A percentile compares a stretch with the other conserved stretches of the same genome.
phyloP scores from a whole-genome alignment of 352 stramenopile genomes.

The Pythium pectinolyticum region DNA sequence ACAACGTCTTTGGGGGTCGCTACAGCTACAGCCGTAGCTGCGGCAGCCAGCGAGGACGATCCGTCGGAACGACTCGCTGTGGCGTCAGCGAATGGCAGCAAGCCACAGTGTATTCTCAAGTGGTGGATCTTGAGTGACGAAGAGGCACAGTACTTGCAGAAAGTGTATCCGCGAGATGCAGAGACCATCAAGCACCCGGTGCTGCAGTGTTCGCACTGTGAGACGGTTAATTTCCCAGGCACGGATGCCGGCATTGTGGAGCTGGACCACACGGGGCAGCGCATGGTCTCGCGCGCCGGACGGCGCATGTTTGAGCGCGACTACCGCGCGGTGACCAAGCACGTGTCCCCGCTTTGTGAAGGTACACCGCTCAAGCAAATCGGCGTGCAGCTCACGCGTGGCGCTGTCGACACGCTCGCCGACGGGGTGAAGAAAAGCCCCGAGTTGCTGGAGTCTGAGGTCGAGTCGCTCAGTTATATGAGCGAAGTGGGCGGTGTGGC shows the following conservation, averaged over 20 bases:
- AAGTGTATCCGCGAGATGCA: constrained; percentile 51
- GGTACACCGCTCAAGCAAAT: constrained; percentile 63
- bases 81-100: background rate
- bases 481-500: constrained; percentile 40
- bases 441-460: constrained; percentile 63
- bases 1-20: no score
- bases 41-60: constrained; percentile 2
- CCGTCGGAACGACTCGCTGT: background rate
- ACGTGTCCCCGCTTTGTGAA: constrained; percentile 73
- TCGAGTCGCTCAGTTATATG: constrained; percentile 61
- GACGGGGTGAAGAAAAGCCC: constrained; percentile 43
- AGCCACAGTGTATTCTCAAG: constrained; percentile 28
- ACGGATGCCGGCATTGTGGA: constrained; percentile 74
- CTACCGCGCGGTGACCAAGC: constrained; percentile 77
- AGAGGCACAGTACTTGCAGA: constrained; percentile 61
- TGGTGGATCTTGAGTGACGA: constrained; percentile 82
- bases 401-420: constrained; percentile 53
- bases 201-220: constrained; percentile 71
- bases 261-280: constrained; percentile 51
- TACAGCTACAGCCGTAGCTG: background rate
- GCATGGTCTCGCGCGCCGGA: constrained; percentile 65
- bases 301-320: constrained; percentile 79
- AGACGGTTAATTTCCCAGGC: constrained; percentile 76
- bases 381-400: constrained; percentile 39
- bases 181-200: constrained; percentile 58